These are phyloP conservation scores for Talaromyces sp. DNA, from an alignment of 2,329 filamentous ascomycete genomes.

Conservation along the genomic window DNA sequence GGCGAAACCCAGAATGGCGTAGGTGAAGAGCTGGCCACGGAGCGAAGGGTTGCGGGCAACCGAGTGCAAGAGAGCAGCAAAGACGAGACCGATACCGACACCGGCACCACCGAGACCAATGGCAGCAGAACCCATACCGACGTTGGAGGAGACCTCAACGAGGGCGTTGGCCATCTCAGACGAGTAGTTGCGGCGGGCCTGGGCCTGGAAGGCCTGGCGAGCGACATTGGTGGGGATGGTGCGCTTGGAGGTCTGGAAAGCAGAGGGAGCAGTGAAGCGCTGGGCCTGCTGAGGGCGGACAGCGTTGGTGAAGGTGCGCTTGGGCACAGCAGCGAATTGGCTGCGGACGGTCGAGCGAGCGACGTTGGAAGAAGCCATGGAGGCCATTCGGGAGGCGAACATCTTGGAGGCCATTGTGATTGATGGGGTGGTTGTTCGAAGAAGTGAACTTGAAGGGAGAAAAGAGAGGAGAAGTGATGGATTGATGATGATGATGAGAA, in stretches of 20 bases:
- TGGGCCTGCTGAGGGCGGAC: conserved; percentile 35
- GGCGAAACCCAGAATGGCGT: conserved; percentile 92
- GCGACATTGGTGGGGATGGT: conserved; percentile 63
- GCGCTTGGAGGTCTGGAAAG: conserved; percentile 72
- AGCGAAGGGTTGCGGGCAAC: conserved; percentile 93
- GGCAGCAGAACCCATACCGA: conserved; percentile 83
- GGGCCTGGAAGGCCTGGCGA: conserved; percentile 54
- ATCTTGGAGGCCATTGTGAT: conserved; percentile 78
- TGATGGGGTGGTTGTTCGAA: conserved; percentile 36
- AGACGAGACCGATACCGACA: conserved; percentile 94
- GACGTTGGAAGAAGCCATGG: conserved; percentile 64
- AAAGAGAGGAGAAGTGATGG: conserved; percentile 24
- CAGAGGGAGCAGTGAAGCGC: conserved; percentile 35
- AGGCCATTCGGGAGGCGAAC: conserved; percentile 72
- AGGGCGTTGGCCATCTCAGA: conserved; percentile 81
- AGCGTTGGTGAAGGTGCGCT: conserved; percentile 63
- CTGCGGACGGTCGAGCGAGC: conserved; percentile 70
- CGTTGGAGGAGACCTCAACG: conserved; percentile 86
- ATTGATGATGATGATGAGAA: conserved; percentile 15
- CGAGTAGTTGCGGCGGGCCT: conserved; percentile 72
- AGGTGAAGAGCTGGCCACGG: conserved; percentile 92
- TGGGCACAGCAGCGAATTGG: conserved; percentile 61
- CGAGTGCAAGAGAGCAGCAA: conserved; percentile 82
- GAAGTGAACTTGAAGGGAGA: conserved; percentile 40
- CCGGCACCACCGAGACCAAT: conserved; percentile 88